Percentiles rank a stretch among this genome's conserved stretches.
Conservation (phyloP, 192 early-diverging fungal genomes). For the Coemansia guatemalensis region DNA sequence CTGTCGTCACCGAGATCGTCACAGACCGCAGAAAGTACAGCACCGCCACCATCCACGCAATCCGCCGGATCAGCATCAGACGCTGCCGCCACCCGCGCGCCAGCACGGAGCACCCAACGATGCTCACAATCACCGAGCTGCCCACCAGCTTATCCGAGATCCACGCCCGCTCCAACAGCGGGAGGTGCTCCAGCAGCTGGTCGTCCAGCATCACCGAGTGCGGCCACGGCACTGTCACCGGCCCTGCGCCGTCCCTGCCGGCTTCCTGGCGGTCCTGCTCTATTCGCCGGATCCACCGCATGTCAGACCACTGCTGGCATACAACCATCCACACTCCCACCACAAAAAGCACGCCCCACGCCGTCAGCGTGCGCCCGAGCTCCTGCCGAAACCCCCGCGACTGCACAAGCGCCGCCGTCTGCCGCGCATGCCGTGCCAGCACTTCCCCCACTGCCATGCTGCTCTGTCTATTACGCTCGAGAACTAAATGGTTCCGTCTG, state of each 20-base stretch:
- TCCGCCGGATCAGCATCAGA: conserved; percentile 55
- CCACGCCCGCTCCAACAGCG: conserved; percentile 42
- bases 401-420: conserved; percentile 6
- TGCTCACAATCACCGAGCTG: conserved; percentile 43
- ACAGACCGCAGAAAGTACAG: conserved; percentile 59
- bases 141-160: conserved; percentile 58
- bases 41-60: conserved; percentile 55
- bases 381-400: conserved; percentile 32
- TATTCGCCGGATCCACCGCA: conserved; percentile 38
- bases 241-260: not conserved
- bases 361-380: conserved; percentile 24
- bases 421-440: conserved; percentile 1
- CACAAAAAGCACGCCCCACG: conserved; percentile 34
- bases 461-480: too few species aligned
- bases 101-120: conserved; percentile 42
- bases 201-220: conserved; percentile 43
- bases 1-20: conserved; percentile 58
- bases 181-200: conserved; percentile 54
- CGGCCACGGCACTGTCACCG: conserved; percentile 21
- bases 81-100: conserved; percentile 55
- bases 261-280: not conserved
- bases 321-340: conserved; percentile 54
- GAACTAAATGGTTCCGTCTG: too few species aligned
- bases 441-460: conserved; percentile 1
- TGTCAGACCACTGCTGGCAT: conserved; percentile 55